Base-by-base conservation (phyloP, 257 asterid genomes). In the Anisodus tanguticus region DNA sequence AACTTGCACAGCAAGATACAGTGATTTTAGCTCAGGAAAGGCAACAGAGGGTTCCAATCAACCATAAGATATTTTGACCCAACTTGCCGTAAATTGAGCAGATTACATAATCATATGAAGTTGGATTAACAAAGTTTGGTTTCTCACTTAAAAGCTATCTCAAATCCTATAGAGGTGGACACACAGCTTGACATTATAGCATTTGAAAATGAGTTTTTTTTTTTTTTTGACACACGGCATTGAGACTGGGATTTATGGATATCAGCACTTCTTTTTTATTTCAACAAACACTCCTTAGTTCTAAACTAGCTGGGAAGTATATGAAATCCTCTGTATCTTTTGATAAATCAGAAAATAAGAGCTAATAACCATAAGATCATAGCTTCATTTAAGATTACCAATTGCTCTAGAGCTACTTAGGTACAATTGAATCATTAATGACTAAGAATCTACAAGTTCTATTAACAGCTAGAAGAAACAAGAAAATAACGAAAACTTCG, bases 31-130 rank as follows among this genome's bases (percentile, higher is more conserved):
- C 31, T 13, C 64, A 15, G 49, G 19, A 53, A 53, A 77, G 16
- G 47, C 49, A 31, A 13, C 26, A 53, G 82, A 53, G 64, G 64
- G 63, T 77, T 26, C 72, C n/a, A 62, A 62, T 9, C 37, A 7
- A 22, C 69, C 9, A 66, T 31, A 66, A 66, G 72, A 35, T 66
- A 77, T 76, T 76, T 51, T 76, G 47, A 13, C 22, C 81, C 64
- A 26, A 53, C 64, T 53, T 12, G 82, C 82, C 39, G 22, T 74
- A 77, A 77, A 26, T 53, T 77, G 82, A 77, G 64, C 64, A 77
- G 49, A 77, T 53, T 77, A 53, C 15, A 13, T 53, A 51, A 76
- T 77, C 43, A 15, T 53, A 26, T 77, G 64, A 77, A 7, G 82
- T 77, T 77, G 41, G 45, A 76, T 76, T 76, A 53, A 26, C 64